A percentile compares a stretch with the other conserved stretches of the same genome.
Evolutionary conservation across 108 stramenopile species (phyloP).

Genomic region (Fistulifera solaris): DNA sequence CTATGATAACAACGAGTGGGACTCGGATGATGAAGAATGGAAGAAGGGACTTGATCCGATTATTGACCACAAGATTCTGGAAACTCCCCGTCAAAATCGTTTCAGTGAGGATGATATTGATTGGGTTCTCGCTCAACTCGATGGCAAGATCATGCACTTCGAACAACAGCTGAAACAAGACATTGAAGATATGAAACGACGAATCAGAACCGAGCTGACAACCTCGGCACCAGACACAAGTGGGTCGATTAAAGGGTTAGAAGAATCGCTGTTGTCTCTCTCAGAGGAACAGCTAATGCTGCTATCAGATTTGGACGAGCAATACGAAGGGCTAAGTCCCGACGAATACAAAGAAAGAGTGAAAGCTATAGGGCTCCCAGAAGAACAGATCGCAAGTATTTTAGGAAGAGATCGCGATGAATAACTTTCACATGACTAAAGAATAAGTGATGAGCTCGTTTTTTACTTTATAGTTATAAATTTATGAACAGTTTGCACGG

Average conservation of each 20-base stretch:
- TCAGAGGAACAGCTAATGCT: slow-evolving; percentile 1
- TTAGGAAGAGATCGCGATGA: too few relatives aligned
- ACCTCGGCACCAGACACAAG: background rate
- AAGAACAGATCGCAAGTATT: background rate
- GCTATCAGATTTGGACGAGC: slow-evolving; percentile 7
- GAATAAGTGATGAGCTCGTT: too few relatives aligned
- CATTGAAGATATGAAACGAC: background rate
- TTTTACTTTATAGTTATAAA: too few relatives aligned
- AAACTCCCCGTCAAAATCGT: slow-evolving; percentile 26
- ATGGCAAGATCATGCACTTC: slow-evolving; percentile 28
- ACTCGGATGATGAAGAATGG: slow-evolving; percentile 65
- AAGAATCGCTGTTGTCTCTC: slow-evolving; percentile 4
- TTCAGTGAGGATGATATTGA: slow-evolving; percentile 65
- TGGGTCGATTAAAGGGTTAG: slow-evolving; percentile 1
- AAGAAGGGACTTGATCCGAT: slow-evolving; percentile 53
- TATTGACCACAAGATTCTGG: slow-evolving; percentile 23
- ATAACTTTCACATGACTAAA: too few relatives aligned
- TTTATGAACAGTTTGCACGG: too few relatives aligned
- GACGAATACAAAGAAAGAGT: slow-evolving; percentile 3
- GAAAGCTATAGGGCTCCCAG: slow-evolving; percentile 1
- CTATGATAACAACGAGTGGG: slow-evolving; percentile 20
- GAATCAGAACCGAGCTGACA: background rate
- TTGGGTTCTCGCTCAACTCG: slow-evolving; percentile 57
- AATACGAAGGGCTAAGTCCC: background rate
- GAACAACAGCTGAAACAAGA: slow-evolving; percentile 14